Evolutionary conservation across 306 rosid genomes (phyloP), one percentile per base, ranked within the genome.

Genomic region (Lathyrus aphaca): DNA sequence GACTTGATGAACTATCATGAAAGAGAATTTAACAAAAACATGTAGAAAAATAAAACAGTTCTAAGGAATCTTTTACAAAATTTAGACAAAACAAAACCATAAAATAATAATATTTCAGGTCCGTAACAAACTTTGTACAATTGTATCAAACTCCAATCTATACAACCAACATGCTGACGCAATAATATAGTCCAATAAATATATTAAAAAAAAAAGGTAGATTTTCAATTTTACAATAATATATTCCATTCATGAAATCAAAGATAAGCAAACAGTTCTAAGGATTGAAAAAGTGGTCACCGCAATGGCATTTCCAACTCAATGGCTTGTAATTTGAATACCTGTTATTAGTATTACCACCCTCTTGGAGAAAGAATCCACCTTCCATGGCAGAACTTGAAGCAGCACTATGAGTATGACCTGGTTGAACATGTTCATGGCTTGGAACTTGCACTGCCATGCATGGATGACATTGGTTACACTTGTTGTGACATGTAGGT

Each of bases 291-390:
- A 91, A 77, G 71, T 78, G 88, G 25, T 78, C 70, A 30, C 85
- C 84, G 46, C 97, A 91, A 2, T 73, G 87, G 66, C 97, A 91
- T 78, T 91, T 91, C 97, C 97, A 91, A 69, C 90, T 91, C 82
- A 91, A 64, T 1, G 96, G 96, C 84, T 91, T 91, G 94, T 91
- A 91, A 86, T 89, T 87, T 25, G 96, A 83, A 83, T 88, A 91
- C 79, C 78, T 80, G 80, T 73, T 82, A 19, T 25, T 25, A 25
- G 29, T 25, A 25, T 66, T 46, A 21, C 13, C 5, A 21, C 9
- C 12, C 18, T 51, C 85, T 55, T 72, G 82, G 5, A n/a, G 56
- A 42, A 80, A 76, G 42, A 73, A 46, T 56, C 66, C 48, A 54
- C 46, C 64, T 42, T 62, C 15, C 68, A 35, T 68, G 5, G 58